Percentiles rank a stretch among this genome's conserved stretches.
Conservation (phyloP, 1,139 yeast genomes). For the Blastobotrys proliferans region DNA sequence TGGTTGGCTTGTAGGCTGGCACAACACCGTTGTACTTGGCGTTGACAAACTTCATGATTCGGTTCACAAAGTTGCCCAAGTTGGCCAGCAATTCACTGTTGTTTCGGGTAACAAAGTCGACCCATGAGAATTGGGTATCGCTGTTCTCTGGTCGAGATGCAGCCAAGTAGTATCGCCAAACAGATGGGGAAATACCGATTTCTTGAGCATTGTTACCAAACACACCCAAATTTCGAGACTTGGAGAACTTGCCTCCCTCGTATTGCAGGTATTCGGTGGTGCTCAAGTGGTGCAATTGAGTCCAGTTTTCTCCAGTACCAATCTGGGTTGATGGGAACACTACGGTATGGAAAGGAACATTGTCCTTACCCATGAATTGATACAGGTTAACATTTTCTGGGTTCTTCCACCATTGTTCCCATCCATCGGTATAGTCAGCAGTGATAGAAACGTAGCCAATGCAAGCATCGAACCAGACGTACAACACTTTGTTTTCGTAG, state of each 20-base stretch:
- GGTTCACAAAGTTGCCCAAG: constrained; percentile 93
- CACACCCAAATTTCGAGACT: constrained; percentile 94
- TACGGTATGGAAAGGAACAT: constrained; percentile 97
- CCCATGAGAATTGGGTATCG: constrained; percentile 97
- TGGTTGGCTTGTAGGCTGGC: constrained; percentile 50
- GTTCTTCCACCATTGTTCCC: constrained; percentile 90
- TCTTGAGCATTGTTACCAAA: constrained; percentile 97
- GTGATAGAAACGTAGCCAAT: constrained; percentile 96
- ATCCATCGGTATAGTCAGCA: constrained; percentile 79
- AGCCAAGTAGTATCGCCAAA: constrained; percentile 95
- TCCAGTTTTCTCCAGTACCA: constrained; percentile 88
- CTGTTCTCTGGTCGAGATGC: constrained; percentile 92
- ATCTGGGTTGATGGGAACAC: constrained; percentile 91
- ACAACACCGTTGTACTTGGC: constrained; percentile 91
- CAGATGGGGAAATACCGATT: constrained; percentile 84
- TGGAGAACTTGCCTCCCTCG: constrained; percentile 96
- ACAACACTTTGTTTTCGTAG: constrained; percentile 81
- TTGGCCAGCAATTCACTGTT: constrained; percentile 92
- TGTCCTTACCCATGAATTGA: constrained; percentile 99
- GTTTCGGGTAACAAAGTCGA: constrained; percentile 88
- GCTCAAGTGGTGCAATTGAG: constrained; percentile 81
- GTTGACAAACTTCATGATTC: constrained; percentile 82
- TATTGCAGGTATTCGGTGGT: constrained; percentile 96
- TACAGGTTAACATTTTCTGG: constrained; percentile 81
- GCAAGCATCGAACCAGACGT: constrained; percentile 98